Percentiles rank a stretch among this genome's conserved stretches.
Evolutionary conservation across 495 filamentous ascomycete genomes (phyloP).

Genomic region (Neurospora hispaniola): DNA sequence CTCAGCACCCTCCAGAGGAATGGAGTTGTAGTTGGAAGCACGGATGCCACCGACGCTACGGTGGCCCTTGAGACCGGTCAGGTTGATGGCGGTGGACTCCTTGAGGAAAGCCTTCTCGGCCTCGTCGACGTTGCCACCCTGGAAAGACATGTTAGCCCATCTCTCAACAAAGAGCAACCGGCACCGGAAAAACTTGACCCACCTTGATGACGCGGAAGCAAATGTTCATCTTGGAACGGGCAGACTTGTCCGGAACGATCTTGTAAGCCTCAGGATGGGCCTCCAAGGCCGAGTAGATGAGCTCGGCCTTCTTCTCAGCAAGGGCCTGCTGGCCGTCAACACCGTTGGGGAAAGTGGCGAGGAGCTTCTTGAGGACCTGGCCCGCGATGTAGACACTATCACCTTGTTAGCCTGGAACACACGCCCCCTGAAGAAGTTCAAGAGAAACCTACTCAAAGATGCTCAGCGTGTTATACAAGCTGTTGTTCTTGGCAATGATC

Average conservation of each 20-base stretch:
- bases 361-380: constrained; percentile 62
- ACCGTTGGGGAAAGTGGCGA: constrained; percentile 49
- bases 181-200: neutral
- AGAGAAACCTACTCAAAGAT: constrained; percentile 55
- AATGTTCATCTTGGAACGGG: constrained; percentile 82
- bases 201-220: constrained; percentile 65
- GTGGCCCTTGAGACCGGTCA: constrained; percentile 73
- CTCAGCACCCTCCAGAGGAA: constrained; percentile 45
- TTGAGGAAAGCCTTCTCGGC: constrained; percentile 68
- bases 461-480: constrained; percentile 86
- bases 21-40: constrained; percentile 55
- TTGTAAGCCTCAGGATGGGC: constrained; percentile 55
- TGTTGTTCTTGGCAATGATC: constrained; percentile 75
- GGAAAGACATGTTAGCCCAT: neutral
- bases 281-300: constrained; percentile 68
- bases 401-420: neutral
- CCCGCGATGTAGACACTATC: constrained; percentile 71
- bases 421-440: no score
- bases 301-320: constrained; percentile 57
- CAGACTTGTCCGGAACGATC: constrained; percentile 61
- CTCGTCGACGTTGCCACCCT: constrained; percentile 47
- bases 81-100: constrained; percentile 49
- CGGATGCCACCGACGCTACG: constrained; percentile 66
- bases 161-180: neutral
- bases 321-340: constrained; percentile 61